Percentiles rank a stretch among this genome's conserved stretches.
These are phyloP conservation scores for Salix exigua DNA, from an alignment of 345 rosid genomes.

Conservation along the genomic window DNA sequence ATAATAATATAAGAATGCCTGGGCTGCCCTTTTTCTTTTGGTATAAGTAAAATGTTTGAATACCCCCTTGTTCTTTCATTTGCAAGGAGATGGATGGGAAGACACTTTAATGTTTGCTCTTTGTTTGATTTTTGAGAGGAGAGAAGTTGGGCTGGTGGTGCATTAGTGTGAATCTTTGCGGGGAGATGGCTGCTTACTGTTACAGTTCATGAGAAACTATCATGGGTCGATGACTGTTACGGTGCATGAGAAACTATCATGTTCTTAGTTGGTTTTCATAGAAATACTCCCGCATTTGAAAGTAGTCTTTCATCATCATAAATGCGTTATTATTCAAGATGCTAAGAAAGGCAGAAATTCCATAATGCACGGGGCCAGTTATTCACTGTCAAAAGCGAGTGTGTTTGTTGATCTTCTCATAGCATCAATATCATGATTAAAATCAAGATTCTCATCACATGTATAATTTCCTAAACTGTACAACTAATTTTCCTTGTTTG, in stretches of 20 bases:
- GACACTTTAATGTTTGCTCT: not conserved
- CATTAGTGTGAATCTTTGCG: not conserved
- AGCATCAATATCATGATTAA: not conserved
- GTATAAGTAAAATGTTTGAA: not conserved
- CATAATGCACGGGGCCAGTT: not conserved
- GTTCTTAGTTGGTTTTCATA: not conserved
- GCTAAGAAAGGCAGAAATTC: not conserved
- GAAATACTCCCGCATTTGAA: not conserved
- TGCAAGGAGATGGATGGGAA: constrained; percentile 1
- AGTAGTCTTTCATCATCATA: not conserved
- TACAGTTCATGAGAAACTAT: not conserved
- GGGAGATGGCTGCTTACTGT: not conserved
- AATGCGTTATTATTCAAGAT: not conserved
- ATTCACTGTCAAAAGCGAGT: not conserved
- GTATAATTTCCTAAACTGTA: not conserved
- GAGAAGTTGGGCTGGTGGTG: not conserved
- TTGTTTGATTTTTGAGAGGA: not conserved
- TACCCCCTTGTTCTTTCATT: not conserved
- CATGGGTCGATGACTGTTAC: not conserved
- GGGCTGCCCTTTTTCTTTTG: not conserved
- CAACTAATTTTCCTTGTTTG: not conserved
- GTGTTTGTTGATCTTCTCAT: not conserved
- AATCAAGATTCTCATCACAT: not conserved
- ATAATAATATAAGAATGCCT: not conserved
- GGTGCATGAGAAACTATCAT: not conserved